phyloP scores from a whole-genome alignment of 768 basidiomycete species.

The Russula emetica region DNA sequence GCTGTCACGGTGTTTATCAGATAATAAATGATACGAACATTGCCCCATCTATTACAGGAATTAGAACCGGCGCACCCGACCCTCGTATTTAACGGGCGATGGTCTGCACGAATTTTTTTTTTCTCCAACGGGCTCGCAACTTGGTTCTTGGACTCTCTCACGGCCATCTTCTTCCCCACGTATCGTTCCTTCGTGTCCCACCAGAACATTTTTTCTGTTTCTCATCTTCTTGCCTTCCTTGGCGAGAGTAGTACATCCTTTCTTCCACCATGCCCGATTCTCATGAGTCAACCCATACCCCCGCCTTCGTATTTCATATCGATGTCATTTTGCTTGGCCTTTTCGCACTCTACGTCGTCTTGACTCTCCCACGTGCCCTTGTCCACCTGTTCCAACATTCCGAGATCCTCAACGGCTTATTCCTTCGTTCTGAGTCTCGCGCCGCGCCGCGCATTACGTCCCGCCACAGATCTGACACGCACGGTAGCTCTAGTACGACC shows the following conservation, averaged over 20 bases:
- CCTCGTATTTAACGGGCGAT: too few species aligned
- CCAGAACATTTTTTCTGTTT: not conserved
- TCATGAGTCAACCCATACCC: not conserved
- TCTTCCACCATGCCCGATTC: constrained; percentile 10
- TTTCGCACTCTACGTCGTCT: constrained; percentile 19
- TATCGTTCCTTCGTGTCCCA: not conserved
- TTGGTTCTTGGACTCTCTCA: too few species aligned
- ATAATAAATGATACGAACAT: too few species aligned
- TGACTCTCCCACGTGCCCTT: constrained; percentile 26
- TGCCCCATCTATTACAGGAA: too few species aligned
- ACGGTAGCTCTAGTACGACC: not conserved
- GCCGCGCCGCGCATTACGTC: not conserved
- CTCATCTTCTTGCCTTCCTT: not conserved
- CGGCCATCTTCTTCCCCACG: too few species aligned
- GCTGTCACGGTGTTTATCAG: too few species aligned
- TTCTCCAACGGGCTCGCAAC: too few species aligned
- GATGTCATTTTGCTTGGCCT: constrained; percentile 18
- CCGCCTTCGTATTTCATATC: constrained; percentile 23
- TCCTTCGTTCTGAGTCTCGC: constrained; percentile 11
- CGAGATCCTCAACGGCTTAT: constrained; percentile 17
- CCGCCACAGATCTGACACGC: constrained; percentile 20
- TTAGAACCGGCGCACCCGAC: too few species aligned
- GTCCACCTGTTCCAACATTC: constrained; percentile 21
- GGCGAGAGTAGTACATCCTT: not conserved
- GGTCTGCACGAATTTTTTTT: too few species aligned